Conservation (phyloP, 2,329 filamentous ascomycete genomes). For the Aureobasidium sp. region DNA sequence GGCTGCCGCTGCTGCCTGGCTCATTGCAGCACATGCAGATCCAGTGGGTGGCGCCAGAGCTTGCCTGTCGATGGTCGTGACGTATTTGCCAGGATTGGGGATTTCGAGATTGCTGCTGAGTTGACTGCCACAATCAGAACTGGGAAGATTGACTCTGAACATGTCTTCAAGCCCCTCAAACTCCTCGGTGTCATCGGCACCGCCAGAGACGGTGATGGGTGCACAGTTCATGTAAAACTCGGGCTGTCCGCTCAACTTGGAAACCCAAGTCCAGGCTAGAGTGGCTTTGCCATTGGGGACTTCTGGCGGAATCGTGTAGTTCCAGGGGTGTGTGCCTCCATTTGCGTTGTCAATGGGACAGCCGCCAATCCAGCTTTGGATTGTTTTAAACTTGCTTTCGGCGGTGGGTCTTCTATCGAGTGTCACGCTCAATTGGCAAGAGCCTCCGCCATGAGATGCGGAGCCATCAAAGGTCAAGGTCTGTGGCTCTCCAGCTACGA, state of each 20-base stretch:
- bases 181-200: constrained; percentile 45
- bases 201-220: constrained; percentile 57
- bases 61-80: constrained; percentile 33
- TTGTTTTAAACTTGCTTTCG: constrained; percentile 71
- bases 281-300: constrained; percentile 71
- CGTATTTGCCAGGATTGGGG: constrained; percentile 57
- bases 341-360: constrained; percentile 57
- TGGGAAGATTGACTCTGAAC: constrained; percentile 64
- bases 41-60: constrained; percentile 19
- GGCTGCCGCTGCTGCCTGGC: constrained; percentile 17
- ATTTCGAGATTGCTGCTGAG: constrained; percentile 45
- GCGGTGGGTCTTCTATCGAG: constrained; percentile 66
- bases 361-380: constrained; percentile 79
- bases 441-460: constrained; percentile 86
- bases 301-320: constrained; percentile 63
- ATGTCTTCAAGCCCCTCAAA: constrained; percentile 62
- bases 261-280: constrained; percentile 92
- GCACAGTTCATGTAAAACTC: constrained; percentile 99
- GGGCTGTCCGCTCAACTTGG: constrained; percentile 73
- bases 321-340: constrained; percentile 46
- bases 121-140: constrained; percentile 44
- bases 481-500: constrained; percentile 9
- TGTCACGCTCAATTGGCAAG: constrained; percentile 82
- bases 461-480: constrained; percentile 60
- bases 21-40: constrained; percentile 20